These are phyloP conservation scores for Hibiscus mutabilis DNA, from an alignment of 345 rosid species.

Conservation along the genomic window DNA sequence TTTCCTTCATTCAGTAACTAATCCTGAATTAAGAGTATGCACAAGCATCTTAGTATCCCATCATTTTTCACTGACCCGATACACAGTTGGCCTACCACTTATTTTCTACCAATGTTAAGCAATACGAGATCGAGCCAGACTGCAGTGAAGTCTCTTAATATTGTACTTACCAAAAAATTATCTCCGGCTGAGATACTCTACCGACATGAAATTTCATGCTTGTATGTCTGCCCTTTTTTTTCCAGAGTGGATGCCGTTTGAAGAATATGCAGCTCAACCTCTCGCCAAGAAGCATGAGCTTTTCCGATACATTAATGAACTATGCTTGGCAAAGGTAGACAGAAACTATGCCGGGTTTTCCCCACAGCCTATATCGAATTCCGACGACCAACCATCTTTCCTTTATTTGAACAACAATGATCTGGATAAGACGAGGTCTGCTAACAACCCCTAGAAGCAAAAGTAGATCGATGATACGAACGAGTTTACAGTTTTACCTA, in stretches of 20 bases:
- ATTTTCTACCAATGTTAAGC: neutral
- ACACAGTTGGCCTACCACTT: neutral
- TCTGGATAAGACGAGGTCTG: conserved; percentile 18
- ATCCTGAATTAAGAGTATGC: no score
- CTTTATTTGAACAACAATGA: conserved; percentile 41
- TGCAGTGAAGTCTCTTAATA: neutral
- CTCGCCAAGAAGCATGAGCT: conserved; percentile 38
- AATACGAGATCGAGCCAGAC: neutral
- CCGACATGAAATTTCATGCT: neutral
- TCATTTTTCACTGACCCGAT: neutral
- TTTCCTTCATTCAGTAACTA: neutral
- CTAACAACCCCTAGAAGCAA: neutral
- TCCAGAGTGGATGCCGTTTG: conserved; percentile 66
- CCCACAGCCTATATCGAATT: conserved; percentile 26
- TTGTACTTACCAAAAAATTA: neutral
- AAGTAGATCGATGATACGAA: neutral
- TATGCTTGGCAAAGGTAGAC: conserved; percentile 48
- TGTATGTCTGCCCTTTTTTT: neutral
- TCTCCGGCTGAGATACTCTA: neutral
- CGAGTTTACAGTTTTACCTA: neutral
- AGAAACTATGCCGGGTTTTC: conserved; percentile 43
- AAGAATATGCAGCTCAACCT: conserved; percentile 74
- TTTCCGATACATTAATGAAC: conserved; percentile 30
- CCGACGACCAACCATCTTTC: conserved; percentile 26
- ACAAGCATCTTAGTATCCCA: neutral